phyloP scores from a whole-genome alignment of 1,284 basidiomycete genomes.

The Psilocybe mexicana region DNA sequence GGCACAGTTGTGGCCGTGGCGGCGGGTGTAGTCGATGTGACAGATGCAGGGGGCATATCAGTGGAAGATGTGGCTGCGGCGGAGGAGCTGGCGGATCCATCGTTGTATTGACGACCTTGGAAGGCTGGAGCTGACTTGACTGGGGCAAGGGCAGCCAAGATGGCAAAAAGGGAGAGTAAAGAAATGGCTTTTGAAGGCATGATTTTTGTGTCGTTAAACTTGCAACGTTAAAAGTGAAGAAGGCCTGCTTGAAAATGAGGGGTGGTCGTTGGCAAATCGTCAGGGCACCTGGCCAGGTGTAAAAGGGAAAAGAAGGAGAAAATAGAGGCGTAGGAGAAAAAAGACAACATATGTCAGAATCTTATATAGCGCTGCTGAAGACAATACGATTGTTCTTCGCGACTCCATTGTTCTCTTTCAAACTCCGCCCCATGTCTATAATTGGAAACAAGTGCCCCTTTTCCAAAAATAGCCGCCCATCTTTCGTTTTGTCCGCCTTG shows the following conservation, averaged over 20 bases:
- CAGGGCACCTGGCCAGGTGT: constrained; percentile 29
- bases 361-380: constrained; percentile 9
- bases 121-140: constrained; percentile 30
- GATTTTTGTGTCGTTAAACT: constrained; percentile 2
- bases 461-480: background rate
- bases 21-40: constrained; percentile 3
- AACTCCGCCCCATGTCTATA: constrained; percentile 9
- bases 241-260: constrained; percentile 11
- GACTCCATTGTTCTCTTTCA: constrained; percentile 10
- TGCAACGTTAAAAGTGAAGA: background rate
- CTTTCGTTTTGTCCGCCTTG: background rate
- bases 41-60: background rate
- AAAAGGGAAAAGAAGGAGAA: constrained; percentile 11
- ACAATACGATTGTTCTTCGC: constrained; percentile 7
- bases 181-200: constrained; percentile 22
- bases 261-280: constrained; percentile 19
- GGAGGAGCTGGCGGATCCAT: background rate
- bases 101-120: constrained; percentile 18
- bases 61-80: background rate
- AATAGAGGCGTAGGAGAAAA: constrained; percentile 5
- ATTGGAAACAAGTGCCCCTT: background rate
- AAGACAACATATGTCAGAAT: constrained; percentile 17
- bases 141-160: constrained; percentile 23
- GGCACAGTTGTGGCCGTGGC: constrained; percentile 17
- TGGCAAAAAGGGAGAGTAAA: constrained; percentile 19